Evolutionary conservation across 352 stramenopile species (phyloP).

Genomic region (Phytophthora pini): DNA sequence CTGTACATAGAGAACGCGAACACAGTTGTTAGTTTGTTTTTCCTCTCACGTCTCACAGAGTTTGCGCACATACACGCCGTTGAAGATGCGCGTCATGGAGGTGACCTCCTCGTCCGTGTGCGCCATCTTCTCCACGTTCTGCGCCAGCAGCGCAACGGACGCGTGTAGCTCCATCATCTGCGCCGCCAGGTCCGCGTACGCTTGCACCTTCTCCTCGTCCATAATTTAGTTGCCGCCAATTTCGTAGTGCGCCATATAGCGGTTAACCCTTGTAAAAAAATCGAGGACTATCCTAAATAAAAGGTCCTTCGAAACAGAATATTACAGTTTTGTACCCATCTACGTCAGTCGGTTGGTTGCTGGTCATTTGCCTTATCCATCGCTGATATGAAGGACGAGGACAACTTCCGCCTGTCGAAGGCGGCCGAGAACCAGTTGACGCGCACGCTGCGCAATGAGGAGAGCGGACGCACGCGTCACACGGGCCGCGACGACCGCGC

Average conservation of each 20-base stretch:
- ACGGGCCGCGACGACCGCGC: conserved; percentile 97
- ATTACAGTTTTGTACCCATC: conserved; percentile 10
- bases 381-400: conserved; percentile 57
- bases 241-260: no score
- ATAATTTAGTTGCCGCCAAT: conserved; percentile 25
- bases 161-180: conserved; percentile 83
- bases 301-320: no score
- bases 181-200: conserved; percentile 69
- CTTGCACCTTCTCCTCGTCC: conserved; percentile 75
- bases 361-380: conserved; percentile 11
- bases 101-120: conserved; percentile 71
- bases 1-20: conserved; percentile 22
- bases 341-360: conserved; percentile 21
- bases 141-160: conserved; percentile 68
- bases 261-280: no score
- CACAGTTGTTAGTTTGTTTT: conserved; percentile 6
- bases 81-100: conserved; percentile 79
- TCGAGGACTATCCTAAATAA: neutral
- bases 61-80: conserved; percentile 59
- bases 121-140: conserved; percentile 83
- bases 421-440: conserved; percentile 79
- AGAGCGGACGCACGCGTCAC: conserved; percentile 86
- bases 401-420: conserved; percentile 81
- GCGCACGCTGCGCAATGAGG: conserved; percentile 76
- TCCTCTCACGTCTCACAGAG: neutral